Evolutionary conservation across 164 flowering plant species (phyloP).

Genomic region (Warburgia ugandensis): DNA sequence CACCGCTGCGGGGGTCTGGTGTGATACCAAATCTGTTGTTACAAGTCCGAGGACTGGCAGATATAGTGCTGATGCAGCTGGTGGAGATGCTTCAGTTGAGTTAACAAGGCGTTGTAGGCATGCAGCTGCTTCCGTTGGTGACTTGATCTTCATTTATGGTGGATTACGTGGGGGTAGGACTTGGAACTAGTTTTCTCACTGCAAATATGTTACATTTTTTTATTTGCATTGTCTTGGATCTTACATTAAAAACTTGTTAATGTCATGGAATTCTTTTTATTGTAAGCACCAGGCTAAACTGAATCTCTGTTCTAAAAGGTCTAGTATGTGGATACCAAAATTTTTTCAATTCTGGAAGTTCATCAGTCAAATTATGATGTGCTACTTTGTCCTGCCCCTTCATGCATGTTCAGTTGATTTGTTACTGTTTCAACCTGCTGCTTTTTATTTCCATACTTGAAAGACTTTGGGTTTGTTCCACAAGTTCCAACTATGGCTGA

Average conservation of each 20-base stretch:
- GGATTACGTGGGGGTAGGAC: constrained; percentile 98
- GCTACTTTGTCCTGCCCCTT: no score
- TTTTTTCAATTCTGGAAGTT: no score
- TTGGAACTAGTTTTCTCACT: constrained; percentile 2
- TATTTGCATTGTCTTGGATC: background rate
- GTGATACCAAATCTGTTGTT: constrained; percentile 96
- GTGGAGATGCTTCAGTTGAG: constrained; percentile 98
- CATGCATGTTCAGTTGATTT: no score
- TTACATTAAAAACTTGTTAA: background rate
- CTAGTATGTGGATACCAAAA: no score
- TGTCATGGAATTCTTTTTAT: no score
- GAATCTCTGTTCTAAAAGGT: no score
- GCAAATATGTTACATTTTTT: background rate
- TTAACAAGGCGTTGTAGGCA: constrained; percentile 96
- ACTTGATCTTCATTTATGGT: constrained; percentile 88
- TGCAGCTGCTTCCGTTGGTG: constrained; percentile 98
- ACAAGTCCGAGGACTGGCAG: constrained; percentile 93
- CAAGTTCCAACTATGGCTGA: no score
- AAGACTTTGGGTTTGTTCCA: background rate
- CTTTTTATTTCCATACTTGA: background rate
- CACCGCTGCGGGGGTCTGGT: constrained; percentile 99
- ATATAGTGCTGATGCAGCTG: constrained; percentile 98
- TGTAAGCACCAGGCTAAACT: no score
- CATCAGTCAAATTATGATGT: no score
- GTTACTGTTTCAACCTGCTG: no score